Percentiles rank a stretch among this genome's conserved stretches.
Evolutionary conservation across 1,284 basidiomycete species (phyloP).

Genomic region (Papiliotrema laurentii): DNA sequence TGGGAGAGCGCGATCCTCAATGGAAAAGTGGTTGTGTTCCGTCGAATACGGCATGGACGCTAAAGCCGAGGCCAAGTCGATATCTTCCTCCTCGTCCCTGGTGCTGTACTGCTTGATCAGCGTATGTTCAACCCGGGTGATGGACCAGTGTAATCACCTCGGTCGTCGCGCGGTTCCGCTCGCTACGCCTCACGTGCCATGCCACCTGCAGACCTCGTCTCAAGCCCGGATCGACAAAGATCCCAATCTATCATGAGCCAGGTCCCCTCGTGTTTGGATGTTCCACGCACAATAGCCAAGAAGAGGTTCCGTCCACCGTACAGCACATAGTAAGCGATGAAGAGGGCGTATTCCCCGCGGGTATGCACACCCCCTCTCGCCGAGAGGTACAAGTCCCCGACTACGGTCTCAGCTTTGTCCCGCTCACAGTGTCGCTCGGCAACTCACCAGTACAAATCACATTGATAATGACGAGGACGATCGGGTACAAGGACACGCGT

Average conservation of each 20-base stretch:
- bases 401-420: background rate
- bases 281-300: background rate
- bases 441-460: background rate
- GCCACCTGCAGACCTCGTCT: background rate
- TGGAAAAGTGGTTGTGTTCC: background rate
- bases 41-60: background rate
- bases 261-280: background rate
- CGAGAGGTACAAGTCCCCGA: slow-evolving; percentile 4
- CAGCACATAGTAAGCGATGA: slow-evolving; percentile 2
- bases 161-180: background rate
- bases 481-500: slow-evolving; percentile 1
- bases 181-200: background rate
- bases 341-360: background rate
- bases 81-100: background rate
- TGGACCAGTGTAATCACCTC: background rate
- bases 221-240: slow-evolving; percentile 5
- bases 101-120: background rate
- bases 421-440: background rate
- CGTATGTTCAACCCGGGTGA: background rate
- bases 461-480: slow-evolving; percentile 2
- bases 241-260: background rate
- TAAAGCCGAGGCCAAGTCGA: background rate
- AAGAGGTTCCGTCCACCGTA: slow-evolving; percentile 3
- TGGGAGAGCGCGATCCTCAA: background rate
- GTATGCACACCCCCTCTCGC: background rate